Percentiles rank a stretch among this genome's conserved stretches.
Evolutionary conservation across 805 yeast species (phyloP).

Genomic region (Metschnikowia baotianmanensis): DNA sequence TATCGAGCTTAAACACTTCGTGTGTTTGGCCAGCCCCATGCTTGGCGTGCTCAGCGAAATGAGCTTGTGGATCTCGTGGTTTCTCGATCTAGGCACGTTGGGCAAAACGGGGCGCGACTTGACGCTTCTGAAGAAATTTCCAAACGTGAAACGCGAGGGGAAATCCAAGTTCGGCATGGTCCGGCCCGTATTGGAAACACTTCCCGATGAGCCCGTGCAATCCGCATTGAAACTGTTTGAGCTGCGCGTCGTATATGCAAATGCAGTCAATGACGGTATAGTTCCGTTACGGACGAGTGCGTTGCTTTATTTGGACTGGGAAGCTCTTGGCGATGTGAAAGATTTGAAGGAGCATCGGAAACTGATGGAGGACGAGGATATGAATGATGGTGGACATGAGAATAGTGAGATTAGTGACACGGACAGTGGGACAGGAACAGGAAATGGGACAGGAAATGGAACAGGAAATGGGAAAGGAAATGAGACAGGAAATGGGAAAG

Average conservation of each 20-base stretch:
- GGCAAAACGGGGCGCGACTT: constrained; percentile 47
- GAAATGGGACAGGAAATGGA: background rate
- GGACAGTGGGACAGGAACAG: background rate
- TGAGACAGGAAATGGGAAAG: background rate
- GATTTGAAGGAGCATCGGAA: constrained; percentile 21
- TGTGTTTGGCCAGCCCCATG: constrained; percentile 43
- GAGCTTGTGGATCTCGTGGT: constrained; percentile 39
- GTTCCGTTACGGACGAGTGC: constrained; percentile 46
- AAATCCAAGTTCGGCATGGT: constrained; percentile 10
- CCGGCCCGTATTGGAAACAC: constrained; percentile 35
- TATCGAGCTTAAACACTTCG: constrained; percentile 33
- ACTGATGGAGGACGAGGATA: constrained; percentile 4
- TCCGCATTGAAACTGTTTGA: constrained; percentile 28
- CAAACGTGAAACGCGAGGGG: constrained; percentile 17
- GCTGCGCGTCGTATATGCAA: constrained; percentile 41
- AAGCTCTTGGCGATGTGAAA: constrained; percentile 40
- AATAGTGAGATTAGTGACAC: background rate
- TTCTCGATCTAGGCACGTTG: constrained; percentile 42
- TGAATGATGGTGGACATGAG: background rate
- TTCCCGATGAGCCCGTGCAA: constrained; percentile 42
- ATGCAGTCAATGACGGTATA: constrained; percentile 45
- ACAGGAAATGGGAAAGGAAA: background rate
- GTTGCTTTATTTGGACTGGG: constrained; percentile 41
- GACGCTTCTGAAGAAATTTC: constrained; percentile 35
- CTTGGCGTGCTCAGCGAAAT: constrained; percentile 42